Evolutionary conservation across 2,329 filamentous ascomycete species (phyloP).

Genomic region (Didymellaceae sp.): DNA sequence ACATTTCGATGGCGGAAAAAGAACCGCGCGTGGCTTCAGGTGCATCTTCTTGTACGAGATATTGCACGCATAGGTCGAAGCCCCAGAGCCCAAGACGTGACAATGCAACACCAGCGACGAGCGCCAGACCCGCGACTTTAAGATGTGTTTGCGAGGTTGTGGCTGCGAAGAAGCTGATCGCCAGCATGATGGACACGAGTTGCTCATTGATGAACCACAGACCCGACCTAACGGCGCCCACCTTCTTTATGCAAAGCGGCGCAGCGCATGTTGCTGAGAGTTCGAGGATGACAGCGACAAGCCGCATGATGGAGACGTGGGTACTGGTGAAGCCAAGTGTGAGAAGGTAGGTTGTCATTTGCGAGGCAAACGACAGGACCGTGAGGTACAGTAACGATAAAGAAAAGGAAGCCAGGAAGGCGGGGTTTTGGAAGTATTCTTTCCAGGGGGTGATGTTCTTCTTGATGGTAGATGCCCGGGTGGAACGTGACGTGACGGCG

Average conservation of each 20-base stretch:
- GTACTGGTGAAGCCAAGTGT: conserved; percentile 59
- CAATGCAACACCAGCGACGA: conserved; percentile 50
- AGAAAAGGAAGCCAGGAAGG: conserved; percentile 67
- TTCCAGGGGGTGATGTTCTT: conserved; percentile 31
- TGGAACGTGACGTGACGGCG: conserved; percentile 6
- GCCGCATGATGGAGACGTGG: conserved; percentile 62
- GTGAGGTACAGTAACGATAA: conserved; percentile 67
- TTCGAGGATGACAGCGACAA: conserved; percentile 62
- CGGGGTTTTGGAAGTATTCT: conserved; percentile 60
- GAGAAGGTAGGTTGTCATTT: conserved; percentile 70
- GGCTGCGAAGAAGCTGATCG: conserved; percentile 39
- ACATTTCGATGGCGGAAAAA: conserved; percentile 73
- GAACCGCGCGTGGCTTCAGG: conserved; percentile 59
- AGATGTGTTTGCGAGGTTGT: conserved; percentile 17
- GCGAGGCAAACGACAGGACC: conserved; percentile 53
- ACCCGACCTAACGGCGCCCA: conserved; percentile 65
- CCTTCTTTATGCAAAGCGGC: conserved; percentile 60
- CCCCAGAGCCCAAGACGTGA: conserved; percentile 56
- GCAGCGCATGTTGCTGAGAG: conserved; percentile 67
- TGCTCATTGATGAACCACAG: conserved; percentile 77
- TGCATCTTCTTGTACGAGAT: conserved; percentile 55
- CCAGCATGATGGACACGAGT: conserved; percentile 58
- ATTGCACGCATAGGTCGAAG: conserved; percentile 56
- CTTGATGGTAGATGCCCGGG: conserved; percentile 7
- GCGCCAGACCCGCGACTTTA: conserved; percentile 33